Evolutionary conservation across 176 grass and related monocot species (phyloP), one percentile per base, ranked within the genome.

Genomic region (Carex scoparia): DNA sequence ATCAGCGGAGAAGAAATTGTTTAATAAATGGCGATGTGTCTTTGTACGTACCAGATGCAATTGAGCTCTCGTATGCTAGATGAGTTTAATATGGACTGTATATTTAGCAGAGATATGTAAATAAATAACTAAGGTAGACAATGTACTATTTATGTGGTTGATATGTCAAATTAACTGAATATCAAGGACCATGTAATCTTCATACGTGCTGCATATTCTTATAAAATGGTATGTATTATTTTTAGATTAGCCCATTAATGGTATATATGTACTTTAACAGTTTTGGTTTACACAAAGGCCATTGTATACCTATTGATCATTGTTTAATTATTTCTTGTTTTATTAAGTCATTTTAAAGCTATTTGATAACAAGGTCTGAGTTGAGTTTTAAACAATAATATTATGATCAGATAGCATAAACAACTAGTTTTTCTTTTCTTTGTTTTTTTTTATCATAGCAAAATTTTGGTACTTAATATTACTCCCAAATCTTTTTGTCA

Each of bases 31-130:
- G 11, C 0, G 56, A 59, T 0, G 5, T 55, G 4, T 83, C 80
- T 27, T 83, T 83, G 62, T 67, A 55, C 54, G 31, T 83, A 15
- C 37, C 38, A 51, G 62, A 83, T 31, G 60, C 80, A 4, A 83
- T 83, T 53, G 62, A 83, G 61, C 80, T 83, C 12, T 83, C 80
- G 8, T 62, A n/a, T 1, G 80, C 62, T 65, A 83, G 80, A 83
- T 83, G 38, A 83, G 5, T 54, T 83, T 77, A 15, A 56, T 32
- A 30, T 75, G 46, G 46, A 55, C 16, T 77, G 49, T 77, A 55
- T 55, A 55, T 55, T 74, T 53, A 33, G 48, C 16, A 32, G 27
- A 13, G n/a, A 53, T 68, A 82, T 82, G 10, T 82, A 7, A 82
- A 54, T 82, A 51, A 53, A 83, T 42, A 56, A 77, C 33, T 75